Conservation (phyloP, 2,329 filamentous ascomycete species). For the Hypoxylon sp. region DNA sequence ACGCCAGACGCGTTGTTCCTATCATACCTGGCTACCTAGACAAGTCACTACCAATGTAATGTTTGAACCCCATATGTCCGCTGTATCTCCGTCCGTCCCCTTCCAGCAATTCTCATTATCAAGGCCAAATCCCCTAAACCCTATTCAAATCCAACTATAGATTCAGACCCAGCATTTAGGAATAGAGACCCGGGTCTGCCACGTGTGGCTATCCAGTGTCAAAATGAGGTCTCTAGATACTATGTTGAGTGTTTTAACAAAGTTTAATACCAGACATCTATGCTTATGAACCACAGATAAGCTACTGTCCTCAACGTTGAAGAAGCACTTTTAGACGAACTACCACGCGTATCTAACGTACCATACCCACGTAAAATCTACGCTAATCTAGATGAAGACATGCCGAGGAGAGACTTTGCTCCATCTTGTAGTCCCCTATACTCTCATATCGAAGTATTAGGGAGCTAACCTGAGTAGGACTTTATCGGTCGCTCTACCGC, state of each 20-base stretch:
- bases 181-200: not conserved
- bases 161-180: not conserved
- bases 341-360: not conserved
- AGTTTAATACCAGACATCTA: not conserved
- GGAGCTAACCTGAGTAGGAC: not conserved
- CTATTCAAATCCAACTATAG: not conserved
- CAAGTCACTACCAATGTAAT: too few relatives aligned
- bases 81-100: too few relatives aligned
- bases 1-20: too few relatives aligned
- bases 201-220: not conserved
- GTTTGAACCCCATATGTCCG: too few relatives aligned
- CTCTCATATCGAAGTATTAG: not conserved
- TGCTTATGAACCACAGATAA: not conserved
- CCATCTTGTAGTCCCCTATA: not conserved
- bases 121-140: not conserved
- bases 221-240: not conserved
- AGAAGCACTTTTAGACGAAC: not conserved
- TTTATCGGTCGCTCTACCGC: not conserved
- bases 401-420: not conserved
- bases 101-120: not conserved
- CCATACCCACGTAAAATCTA: not conserved
- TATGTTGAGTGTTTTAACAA: not conserved
- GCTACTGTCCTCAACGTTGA: not conserved
- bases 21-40: too few relatives aligned
- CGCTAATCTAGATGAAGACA: not conserved